A percentile compares a stretch with the other conserved stretches of the same genome.
These are phyloP conservation scores for Scytalidium sp. DNA, from an alignment of 2,329 filamentous ascomycete species.

Conservation along the genomic window DNA sequence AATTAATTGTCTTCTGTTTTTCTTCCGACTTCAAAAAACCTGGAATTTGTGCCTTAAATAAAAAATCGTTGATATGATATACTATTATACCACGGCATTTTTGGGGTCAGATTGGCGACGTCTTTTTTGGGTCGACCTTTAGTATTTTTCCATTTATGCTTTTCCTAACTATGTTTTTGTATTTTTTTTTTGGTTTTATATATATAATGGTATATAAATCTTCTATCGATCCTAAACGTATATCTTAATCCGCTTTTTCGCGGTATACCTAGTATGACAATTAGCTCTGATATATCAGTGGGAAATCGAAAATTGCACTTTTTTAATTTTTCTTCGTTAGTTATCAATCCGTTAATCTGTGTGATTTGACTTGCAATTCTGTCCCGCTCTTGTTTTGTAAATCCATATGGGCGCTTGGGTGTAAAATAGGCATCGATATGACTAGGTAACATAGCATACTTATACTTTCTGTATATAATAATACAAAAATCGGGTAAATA, in stretches of 20 bases:
- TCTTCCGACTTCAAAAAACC: neutral
- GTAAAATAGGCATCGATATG: constrained; percentile 1
- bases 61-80: neutral
- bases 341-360: neutral
- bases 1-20: neutral
- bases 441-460: constrained; percentile 2
- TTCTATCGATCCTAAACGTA: neutral
- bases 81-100: neutral
- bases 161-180: neutral
- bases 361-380: neutral
- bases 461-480: constrained; percentile 1
- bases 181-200: neutral
- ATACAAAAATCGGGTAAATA: neutral
- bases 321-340: neutral
- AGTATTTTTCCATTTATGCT: neutral
- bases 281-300: neutral
- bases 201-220: neutral
- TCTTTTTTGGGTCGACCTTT: neutral
- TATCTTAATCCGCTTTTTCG: neutral
- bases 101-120: neutral
- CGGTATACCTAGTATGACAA: neutral
- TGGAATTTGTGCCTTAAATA: neutral
- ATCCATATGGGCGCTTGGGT: neutral
- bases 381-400: neutral
- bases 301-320: constrained; percentile 1